Evolutionary conservation across 305 asterid species (phyloP), one percentile per base, ranked within the genome.

Genomic region (Euphrasia arctica): DNA sequence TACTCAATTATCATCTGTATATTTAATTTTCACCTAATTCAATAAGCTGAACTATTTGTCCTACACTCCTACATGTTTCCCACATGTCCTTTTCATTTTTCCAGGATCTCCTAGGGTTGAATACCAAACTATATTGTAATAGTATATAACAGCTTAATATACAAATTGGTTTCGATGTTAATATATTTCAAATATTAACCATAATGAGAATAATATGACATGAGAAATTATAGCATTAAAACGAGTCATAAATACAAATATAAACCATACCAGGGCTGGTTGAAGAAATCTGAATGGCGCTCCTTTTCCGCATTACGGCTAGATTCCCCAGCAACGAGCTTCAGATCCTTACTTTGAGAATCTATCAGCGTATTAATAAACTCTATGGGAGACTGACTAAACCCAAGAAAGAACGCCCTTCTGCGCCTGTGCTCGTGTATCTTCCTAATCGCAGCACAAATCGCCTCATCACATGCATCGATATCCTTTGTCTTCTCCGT

Each of bases 321-420:
- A 41, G 88, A 74, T 78, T 93, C 96, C 64, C 94, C 97, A 25
- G 87, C 71, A 60, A 86, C 90, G 67, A 83, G 78, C 82, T 86
- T 93, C 82, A 86, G 79, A 74, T 93, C 99, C 79, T 82, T 93
- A 74, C 74, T 80, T 67, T 93, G 97, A 71, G 99, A 93, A 85
- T 93, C 97, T 50, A 90, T 65, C 29, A 93, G 80, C 3, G 91
- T 82, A 80, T 93, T 83, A 47, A 90, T 82, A 80, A 93, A 93
- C 76, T 93, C 99, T 0, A 86, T 80, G 2, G 99, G 99, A 9
- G 97, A 90, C 77, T 93, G 99, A 66, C 99, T 93, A 72, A 93
- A 90, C 54, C 97, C 99, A 62, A 93, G 95, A 74, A 93, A 90
- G 77, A 93, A 93, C 0, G 97, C 99, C 77, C 97, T 81, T 70